Base-by-base conservation (phyloP, 108 stramenopile genomes). In the Cyclostephanos invisitatus region DNA sequence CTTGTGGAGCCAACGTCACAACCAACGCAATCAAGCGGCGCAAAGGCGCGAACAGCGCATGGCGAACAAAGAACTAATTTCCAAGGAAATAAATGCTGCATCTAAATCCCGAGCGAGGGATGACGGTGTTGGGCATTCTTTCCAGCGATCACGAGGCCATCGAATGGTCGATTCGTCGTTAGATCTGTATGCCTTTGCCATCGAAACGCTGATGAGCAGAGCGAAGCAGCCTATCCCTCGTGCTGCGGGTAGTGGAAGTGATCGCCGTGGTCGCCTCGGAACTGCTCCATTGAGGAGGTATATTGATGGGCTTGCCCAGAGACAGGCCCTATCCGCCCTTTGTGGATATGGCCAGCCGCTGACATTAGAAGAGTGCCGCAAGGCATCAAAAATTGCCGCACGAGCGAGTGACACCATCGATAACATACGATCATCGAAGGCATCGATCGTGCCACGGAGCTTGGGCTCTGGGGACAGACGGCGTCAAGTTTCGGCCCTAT, bases 251-350 rank as follows among this genome's bases (percentile, higher is more conserved):
- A 80, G 78, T 36, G 85, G 78, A 29, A 73, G 67, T 20, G 65
- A 81, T 58, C 64, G 83, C 24, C 87, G 80, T 50, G 88, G 87
- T 28, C 75, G 91, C 9, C 66, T 91, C 3, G 91, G 88, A 4
- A 88, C 91, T 51, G 91, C 88, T 55, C 95, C 95, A 44, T 76
- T 96, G 38, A 81, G 95, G 49, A 80, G 90, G 12, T 96, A 89
- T 51, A 75, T 96, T 62, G 92, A 96, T 72, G 92, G 90, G 8
- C 48, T 90, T 51, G 84, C 84, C 15, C 95, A 96, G 68, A 58
- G 85, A 12, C 95, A 96, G 67, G 85, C 84, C 21, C 64, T 96
- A 20, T 73, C 95, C 10, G 86, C 76, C 21, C 70, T 93, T 3
- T 91, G 90, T 62, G 73, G 64, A 0, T 88, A 89, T 70, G 90